Conservation (phyloP, 331 rosid species). For the Malus hybrid region DNA sequence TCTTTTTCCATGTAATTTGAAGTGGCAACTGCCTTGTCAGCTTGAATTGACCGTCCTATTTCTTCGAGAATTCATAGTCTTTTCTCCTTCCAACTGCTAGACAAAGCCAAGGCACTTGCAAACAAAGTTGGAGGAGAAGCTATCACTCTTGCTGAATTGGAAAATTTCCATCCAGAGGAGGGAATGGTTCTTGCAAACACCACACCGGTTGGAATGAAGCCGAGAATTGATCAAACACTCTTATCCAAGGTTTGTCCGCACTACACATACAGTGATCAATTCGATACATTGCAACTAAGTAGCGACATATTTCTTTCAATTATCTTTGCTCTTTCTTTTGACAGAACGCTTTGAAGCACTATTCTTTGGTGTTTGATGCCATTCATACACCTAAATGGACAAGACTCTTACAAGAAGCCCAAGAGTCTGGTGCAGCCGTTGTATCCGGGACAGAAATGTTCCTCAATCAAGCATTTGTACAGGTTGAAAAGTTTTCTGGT, state of each 20-base stretch:
- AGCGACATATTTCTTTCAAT: background rate
- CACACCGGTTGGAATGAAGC: constrained; percentile 40
- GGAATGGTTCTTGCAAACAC: constrained; percentile 42
- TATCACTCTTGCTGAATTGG: constrained; percentile 28
- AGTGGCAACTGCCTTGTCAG: background rate
- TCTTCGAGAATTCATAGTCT: background rate
- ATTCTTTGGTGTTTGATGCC: constrained; percentile 60
- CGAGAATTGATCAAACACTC: constrained; percentile 26
- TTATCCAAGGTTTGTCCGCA: constrained; percentile 28
- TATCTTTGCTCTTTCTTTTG: background rate
- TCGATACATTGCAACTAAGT: background rate
- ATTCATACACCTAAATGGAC: constrained; percentile 60
- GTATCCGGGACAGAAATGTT: constrained; percentile 67
- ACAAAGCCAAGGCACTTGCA: constrained; percentile 27
- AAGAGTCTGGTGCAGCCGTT: constrained; percentile 43
- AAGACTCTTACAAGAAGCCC: constrained; percentile 62
- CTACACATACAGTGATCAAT: background rate
- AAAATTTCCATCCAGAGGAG: constrained; percentile 31
- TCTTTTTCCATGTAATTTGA: too few relatives aligned
- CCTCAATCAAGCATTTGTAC: constrained; percentile 61
- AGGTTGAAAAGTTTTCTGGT: constrained; percentile 51
- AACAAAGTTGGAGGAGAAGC: constrained; percentile 49
- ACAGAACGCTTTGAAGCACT: constrained; percentile 53
- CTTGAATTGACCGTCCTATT: background rate
- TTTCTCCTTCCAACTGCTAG: constrained; percentile 4